Evolutionary conservation across 2,329 filamentous ascomycete genomes (phyloP).

Genomic region (Xylariomycetidae sp.): DNA sequence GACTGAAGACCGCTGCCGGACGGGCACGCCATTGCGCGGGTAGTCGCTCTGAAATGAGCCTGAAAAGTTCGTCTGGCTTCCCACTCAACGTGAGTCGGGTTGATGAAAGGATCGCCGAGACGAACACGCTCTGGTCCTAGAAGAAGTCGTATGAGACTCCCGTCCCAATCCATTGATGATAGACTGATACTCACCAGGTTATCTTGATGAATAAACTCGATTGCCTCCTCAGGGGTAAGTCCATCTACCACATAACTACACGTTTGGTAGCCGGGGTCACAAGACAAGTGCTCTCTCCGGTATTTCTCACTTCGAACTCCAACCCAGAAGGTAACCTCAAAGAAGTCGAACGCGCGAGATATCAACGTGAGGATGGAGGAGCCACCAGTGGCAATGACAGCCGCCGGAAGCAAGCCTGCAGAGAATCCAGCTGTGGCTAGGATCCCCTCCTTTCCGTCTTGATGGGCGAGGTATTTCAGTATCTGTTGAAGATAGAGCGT

Average conservation of each 20-base stretch:
- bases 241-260: conserved; percentile 7
- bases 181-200: conserved; percentile 1
- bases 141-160: neutral
- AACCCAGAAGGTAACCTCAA: conserved; percentile 5
- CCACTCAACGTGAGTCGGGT: conserved; percentile 9
- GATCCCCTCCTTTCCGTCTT: neutral
- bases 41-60: conserved; percentile 6
- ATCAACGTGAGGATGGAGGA: conserved; percentile 5
- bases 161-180: neutral
- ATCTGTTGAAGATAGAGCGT: conserved; percentile 8
- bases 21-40: conserved; percentile 7
- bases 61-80: conserved; percentile 5
- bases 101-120: conserved; percentile 5
- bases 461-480: conserved; percentile 4
- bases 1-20: conserved; percentile 8
- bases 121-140: conserved; percentile 3
- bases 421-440: conserved; percentile 6
- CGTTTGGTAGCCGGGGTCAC: conserved; percentile 2
- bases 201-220: neutral
- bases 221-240: conserved; percentile 3
- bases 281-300: conserved; percentile 2
- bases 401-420: conserved; percentile 6
- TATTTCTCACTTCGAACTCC: conserved; percentile 6
- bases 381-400: conserved; percentile 3
- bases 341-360: conserved; percentile 6